Evolutionary conservation across 345 rosid genomes (phyloP).

Genomic region (Arabidopsis suecica): DNA sequence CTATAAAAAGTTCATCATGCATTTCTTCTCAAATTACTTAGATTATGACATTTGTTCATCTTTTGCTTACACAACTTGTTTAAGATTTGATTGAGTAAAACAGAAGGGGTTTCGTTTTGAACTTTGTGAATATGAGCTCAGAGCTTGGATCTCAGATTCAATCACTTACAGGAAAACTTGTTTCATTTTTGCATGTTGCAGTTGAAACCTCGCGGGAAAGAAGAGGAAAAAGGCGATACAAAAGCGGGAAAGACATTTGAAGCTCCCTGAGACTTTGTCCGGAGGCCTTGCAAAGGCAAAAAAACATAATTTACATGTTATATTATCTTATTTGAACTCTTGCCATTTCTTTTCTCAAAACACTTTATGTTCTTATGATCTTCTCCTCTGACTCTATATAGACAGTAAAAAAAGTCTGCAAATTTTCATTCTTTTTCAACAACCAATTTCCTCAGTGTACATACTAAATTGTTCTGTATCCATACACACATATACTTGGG

Average conservation of each 20-base stretch:
- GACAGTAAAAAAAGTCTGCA: slow-evolving; percentile 38
- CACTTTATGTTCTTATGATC: slow-evolving; percentile 29
- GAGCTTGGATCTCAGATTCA: slow-evolving; percentile 20
- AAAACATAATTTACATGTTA: slow-evolving; percentile 37
- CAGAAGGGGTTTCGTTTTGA: neutral
- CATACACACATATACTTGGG: neutral
- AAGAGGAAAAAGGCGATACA: slow-evolving; percentile 14
- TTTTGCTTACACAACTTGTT: neutral
- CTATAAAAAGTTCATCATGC: neutral
- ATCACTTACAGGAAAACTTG: neutral
- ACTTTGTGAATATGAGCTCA: neutral
- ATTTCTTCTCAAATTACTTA: neutral
- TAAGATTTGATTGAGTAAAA: neutral
- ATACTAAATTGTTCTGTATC: neutral
- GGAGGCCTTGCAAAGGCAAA: slow-evolving; percentile 40
- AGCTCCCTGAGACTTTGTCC: slow-evolving; percentile 40
- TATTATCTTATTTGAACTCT: slow-evolving; percentile 39
- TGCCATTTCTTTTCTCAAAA: slow-evolving; percentile 39
- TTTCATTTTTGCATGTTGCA: slow-evolving; percentile 30
- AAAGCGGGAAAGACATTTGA: slow-evolving; percentile 37
- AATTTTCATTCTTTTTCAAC: slow-evolving; percentile 22
- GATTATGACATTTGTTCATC: neutral
- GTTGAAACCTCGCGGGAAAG: slow-evolving; percentile 32
- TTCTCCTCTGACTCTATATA: slow-evolving; percentile 39
- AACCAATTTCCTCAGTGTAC: slow-evolving; percentile 8